Base-by-base conservation (phyloP, 257 asterid species). In the Solanum virginianum region DNA sequence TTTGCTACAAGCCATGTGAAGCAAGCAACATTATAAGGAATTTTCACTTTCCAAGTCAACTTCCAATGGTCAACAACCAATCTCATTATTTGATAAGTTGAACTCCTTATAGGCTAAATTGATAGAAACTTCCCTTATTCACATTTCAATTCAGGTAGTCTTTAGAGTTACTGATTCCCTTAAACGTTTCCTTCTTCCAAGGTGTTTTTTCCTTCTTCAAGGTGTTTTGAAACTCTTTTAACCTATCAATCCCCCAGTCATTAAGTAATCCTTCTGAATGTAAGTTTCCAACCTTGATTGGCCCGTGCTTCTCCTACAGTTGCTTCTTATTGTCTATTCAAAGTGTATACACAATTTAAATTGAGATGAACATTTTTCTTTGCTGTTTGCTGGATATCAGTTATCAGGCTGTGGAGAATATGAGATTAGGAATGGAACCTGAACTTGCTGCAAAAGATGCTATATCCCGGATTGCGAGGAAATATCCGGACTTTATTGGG, bases 361-460 rank as follows among this genome's bases (percentile, higher is more conserved):
- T 1, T 22, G n/a, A n/a, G 32, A 39, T 53, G 0, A 32, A 69
- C 69, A 29, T 39, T 32, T 53, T 63, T n/a, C 16, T 63, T 10
- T 36, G 47, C 26, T 81, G 70, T 29, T 74, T 54, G 75, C 32
- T 80, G 85, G 63, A 59, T 86, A 29, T 41, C 90, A 96, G 98
- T 90, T 96, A 96, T 84, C 99, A 95, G 87, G 98, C 90, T n/a
- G 97, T 96, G 86, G 99, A 95, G 94, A 96, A 91, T 88, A 93
- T 96, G 99, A 96, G 99, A 90, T 55, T 91, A 82, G 99, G 99
- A 79, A 92, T 94, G 98, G 96, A 95, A 87, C 98, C 99, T n/a
- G 87, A 94, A 87, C 85, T 72, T 60, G 99, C 99, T 16, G 98
- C 98, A 36, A 85, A 90, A 89, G 98, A 95, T 82, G 97, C 98